Base-by-base conservation (phyloP, 202 grass and related monocot species). In the Digitaria exilis region DNA sequence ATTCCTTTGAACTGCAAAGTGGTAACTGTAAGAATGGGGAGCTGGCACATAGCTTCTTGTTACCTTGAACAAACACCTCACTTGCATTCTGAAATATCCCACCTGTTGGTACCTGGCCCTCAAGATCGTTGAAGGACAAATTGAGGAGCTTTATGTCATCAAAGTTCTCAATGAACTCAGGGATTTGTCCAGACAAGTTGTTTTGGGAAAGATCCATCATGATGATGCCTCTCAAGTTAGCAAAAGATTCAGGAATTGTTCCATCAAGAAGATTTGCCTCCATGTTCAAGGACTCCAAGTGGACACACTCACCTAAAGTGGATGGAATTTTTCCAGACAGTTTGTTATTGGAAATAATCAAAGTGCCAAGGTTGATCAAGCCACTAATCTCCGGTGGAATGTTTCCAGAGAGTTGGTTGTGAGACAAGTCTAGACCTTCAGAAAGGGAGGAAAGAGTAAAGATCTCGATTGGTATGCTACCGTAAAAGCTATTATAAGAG, bases 51-150 rank as follows among this genome's bases (percentile, higher is more conserved):
- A 93, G 41, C 34, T 65, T 68, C 2, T 45, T 82, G 69, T 88
- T 90, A 9, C 81, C 88, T 60, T 84, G 77, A 60, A 90, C 3
- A 37, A 78, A 87, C 18, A 82, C 83, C 24, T 46, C 51, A 17
- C 56, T 84, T 82, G 17, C 10, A 66, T 93, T 93, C 3, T 62
- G 73, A 78, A 93, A 93, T 54, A 93, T 35, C 25, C 91, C 91
- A 50, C 81, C 71, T 10, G 26, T 79, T 67, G 87, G 91, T 41
- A 93, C 35, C 13, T 69, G 77, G 9, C 87, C 91, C 10, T 87
- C 91, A 7, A 93, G 62, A 45, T 93, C 42, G 32, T 93, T 93
- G 73, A 88, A 93, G 51, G 91, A 90, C 13, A 93, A 80, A 79
- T 93, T 93, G 39, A 93, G 84, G 43, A 87, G 71, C 7, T 78